phyloP scores from a whole-genome alignment of 129 eudicot species.

The Smallanthus sonchifolius region DNA sequence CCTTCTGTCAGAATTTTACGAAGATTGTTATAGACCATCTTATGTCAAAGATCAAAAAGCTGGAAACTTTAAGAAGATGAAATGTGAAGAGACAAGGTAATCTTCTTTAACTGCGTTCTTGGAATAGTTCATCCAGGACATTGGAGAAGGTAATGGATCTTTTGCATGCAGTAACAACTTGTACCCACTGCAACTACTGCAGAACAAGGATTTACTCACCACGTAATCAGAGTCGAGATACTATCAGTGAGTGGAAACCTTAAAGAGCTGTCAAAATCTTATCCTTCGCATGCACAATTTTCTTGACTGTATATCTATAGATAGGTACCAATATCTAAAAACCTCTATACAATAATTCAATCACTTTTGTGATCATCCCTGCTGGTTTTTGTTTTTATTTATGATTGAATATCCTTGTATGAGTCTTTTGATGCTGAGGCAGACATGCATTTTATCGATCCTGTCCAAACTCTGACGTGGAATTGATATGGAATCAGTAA shows the following conservation, averaged over 20 bases:
- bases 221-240: not conserved
- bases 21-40: too few relatives aligned
- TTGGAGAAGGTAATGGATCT: not conserved
- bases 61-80: too few relatives aligned
- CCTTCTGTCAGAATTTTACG: too few relatives aligned
- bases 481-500: conserved; percentile 2
- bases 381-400: conserved; percentile 21
- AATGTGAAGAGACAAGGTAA: not conserved
- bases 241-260: conserved; percentile 17
- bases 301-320: not conserved
- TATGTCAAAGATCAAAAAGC: too few relatives aligned
- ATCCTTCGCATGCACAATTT: conserved; percentile 3
- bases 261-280: conserved; percentile 18
- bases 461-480: conserved; percentile 4
- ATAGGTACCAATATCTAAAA: conserved; percentile 13
- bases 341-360: conserved; percentile 21
- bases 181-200: not conserved
- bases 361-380: conserved; percentile 18
- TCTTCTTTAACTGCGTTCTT: not conserved
- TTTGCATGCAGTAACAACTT: not conserved
- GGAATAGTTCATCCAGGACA: not conserved
- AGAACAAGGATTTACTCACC: not conserved
- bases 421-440: conserved; percentile 7
- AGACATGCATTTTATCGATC: conserved; percentile 7
- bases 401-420: not conserved